Evolutionary conservation across 202 grass and related monocot species (phyloP), one percentile per base, ranked within the genome.

Genomic region (Panicum virgatum): DNA sequence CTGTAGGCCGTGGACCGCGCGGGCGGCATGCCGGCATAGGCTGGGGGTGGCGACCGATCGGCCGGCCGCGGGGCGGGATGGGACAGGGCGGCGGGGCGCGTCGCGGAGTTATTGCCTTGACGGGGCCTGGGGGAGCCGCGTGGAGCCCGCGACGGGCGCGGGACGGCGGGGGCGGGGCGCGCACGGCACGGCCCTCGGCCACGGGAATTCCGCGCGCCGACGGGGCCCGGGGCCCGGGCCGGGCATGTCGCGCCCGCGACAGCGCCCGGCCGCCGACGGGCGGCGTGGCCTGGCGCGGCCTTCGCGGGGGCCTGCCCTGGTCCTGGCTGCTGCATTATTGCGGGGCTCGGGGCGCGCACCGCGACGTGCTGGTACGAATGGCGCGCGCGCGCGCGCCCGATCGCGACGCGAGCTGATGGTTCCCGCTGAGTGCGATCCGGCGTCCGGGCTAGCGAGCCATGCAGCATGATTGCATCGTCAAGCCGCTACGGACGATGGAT

Each of bases 71-170:
- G 52, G 39, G 7, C 39, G 54, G 30, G 58, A n/a, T 12, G 47
- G n/a, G 68, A 48, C 56, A 34, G 51, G 48, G 38, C 39, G 62
- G 47, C 50, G 38, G 60, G 45, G 40, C 47, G 25, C 54, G 57
- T 62, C 22, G 58, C 26, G 69, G 76, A 76, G 44, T 57, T 44
- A 88, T 69, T 79, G 67, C 80, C 48, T 20, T 79, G 73, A 76
- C 61, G 81, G 84, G 79, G 34, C 27, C 36, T 6, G 9, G 30
- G 75, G 76, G 69, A 86, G 60, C 80, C 71, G 51, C n/a, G 85
- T 88, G 92, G 90, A 87, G 86, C 83, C 76, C 43, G 63, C 72
- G 88, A 76, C 79, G 73, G 80, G 48, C 58, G 79, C 62, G 36
- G 66, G 50, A 62, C 39, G 66, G 12, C 59, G 57, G 82, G 53